Evolutionary conservation across 2,329 filamentous ascomycete species (phyloP).

Genomic region (Fusarium proliferatum): DNA sequence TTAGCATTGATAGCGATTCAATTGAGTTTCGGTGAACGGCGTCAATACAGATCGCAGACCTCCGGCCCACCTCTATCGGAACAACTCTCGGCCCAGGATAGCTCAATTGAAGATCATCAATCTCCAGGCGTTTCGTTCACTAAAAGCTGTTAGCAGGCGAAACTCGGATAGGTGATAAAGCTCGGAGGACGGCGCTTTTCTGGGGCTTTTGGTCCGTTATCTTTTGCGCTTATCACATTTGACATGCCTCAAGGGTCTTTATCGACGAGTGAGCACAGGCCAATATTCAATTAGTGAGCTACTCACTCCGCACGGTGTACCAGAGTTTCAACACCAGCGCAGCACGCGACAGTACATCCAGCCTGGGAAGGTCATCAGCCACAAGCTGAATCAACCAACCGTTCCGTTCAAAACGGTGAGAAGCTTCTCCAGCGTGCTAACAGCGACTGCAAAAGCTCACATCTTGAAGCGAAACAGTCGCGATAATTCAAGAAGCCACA

Average conservation of each 20-base stretch:
- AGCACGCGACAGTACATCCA: conserved; percentile 13
- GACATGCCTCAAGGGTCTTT: conserved; percentile 14
- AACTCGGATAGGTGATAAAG: conserved; percentile 30
- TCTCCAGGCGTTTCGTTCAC: conserved; percentile 35
- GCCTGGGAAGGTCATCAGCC: conserved; percentile 2
- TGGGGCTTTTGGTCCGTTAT: conserved; percentile 22
- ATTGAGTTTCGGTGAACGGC: background rate
- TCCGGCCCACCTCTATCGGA: background rate
- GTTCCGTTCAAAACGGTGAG: background rate
- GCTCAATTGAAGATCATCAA: background rate
- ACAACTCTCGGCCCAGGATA: conserved; percentile 1
- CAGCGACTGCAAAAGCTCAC: background rate
- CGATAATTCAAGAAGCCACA: background rate
- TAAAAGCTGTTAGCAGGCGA: conserved; percentile 46
- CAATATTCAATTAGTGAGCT: background rate
- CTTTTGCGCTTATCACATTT: conserved; percentile 14
- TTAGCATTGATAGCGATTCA: background rate
- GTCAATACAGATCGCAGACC: background rate
- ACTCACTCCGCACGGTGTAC: conserved; percentile 17
- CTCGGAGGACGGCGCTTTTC: conserved; percentile 17
- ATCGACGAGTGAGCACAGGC: conserved; percentile 20
- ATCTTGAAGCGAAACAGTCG: background rate
- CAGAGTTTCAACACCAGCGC: background rate
- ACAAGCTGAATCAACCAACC: background rate
- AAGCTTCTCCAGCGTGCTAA: background rate